Evolutionary conservation across 2,329 filamentous ascomycete genomes (phyloP), one percentile per base, ranked within the genome.

Genomic region (Waltergamsia citrina): DNA sequence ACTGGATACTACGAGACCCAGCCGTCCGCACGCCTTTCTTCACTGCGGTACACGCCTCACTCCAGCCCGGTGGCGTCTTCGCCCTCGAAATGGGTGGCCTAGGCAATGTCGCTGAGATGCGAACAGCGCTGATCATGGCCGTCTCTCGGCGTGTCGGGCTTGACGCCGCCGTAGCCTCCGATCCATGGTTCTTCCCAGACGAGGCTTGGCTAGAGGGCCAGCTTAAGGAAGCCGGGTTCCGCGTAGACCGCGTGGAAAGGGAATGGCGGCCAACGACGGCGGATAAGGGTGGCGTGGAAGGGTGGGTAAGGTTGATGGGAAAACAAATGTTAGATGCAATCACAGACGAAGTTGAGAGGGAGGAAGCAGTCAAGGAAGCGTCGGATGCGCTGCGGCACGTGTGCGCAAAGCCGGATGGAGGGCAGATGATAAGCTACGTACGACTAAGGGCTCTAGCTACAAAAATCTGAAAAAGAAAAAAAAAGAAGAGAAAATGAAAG

Each of bases 111-210:
- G 59, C 63, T 2, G 80, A 84, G 53, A 68, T 81, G 43, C 65
- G 72, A 19, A 61, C 71, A 1, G 73, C 74, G 3, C 56, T 82
- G 7, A 54, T 78, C 4, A 59, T 63, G 12, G 68, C 68, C 2
- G 57, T 81, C 2, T 52, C 63, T 12, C 62, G 67, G 2, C 67
- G 72, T 1, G 49, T 76, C 1, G 60, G 71, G 0, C 42, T 78
- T 2, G 46, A 57, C n/a, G 53, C 57, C 8, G 71, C 71, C 0
- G 40, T 59, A 15, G 64, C 62, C 11, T 62, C 59, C 0, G 69
- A 70, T 40, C 80, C 81, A 5, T 85, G 81, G 81, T 85, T 81
- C 53, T 85, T 85, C 51, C 77, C 80, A 0, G 75, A 78, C 41
- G 74, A 78, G 46, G 50, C 42, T 0, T 81, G 76, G 76, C 67